Evolutionary conservation across 2,329 filamentous ascomycete species (phyloP).

Genomic region (Passalora sequoiae): DNA sequence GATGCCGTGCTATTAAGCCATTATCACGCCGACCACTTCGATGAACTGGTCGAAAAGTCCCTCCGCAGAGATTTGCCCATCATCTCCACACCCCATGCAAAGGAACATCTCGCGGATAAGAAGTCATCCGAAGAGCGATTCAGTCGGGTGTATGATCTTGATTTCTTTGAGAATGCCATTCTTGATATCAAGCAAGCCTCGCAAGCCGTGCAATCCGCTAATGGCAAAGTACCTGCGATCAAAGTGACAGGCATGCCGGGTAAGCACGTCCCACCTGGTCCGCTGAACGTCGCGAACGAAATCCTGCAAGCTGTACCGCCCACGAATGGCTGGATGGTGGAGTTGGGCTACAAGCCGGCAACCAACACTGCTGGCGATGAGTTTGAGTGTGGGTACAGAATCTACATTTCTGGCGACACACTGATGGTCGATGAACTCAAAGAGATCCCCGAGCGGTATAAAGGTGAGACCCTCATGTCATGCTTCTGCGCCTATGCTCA

Average conservation of each 20-base stretch:
- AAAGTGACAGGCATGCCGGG: constrained; percentile 61
- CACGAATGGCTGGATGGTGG: constrained; percentile 63
- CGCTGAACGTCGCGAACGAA: constrained; percentile 44
- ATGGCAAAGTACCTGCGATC: constrained; percentile 39
- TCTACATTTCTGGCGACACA: constrained; percentile 65
- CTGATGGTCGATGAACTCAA: constrained; percentile 58
- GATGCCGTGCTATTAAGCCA: constrained; percentile 59
- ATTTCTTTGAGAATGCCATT: constrained; percentile 51
- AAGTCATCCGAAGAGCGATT: constrained; percentile 48
- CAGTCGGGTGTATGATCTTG: constrained; percentile 50
- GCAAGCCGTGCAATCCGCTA: constrained; percentile 8
- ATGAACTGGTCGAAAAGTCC: constrained; percentile 48
- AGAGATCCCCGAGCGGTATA: constrained; percentile 54
- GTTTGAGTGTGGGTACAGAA: constrained; percentile 44
- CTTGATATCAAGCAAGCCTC: constrained; percentile 37
- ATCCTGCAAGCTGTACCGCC: constrained; percentile 53
- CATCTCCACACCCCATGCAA: constrained; percentile 59
- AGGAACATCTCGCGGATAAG: constrained; percentile 45
- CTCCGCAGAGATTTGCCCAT: constrained; percentile 55
- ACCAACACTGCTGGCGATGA: constrained; percentile 11
- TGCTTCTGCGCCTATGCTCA: no score
- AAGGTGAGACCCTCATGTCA: no score
- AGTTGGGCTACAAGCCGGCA: constrained; percentile 48
- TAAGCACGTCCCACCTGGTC: constrained; percentile 53
- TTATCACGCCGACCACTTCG: constrained; percentile 60